These are phyloP conservation scores for Ascochyta viciae-villosae DNA, from an alignment of 2,329 filamentous ascomycete species.

Conservation along the genomic window DNA sequence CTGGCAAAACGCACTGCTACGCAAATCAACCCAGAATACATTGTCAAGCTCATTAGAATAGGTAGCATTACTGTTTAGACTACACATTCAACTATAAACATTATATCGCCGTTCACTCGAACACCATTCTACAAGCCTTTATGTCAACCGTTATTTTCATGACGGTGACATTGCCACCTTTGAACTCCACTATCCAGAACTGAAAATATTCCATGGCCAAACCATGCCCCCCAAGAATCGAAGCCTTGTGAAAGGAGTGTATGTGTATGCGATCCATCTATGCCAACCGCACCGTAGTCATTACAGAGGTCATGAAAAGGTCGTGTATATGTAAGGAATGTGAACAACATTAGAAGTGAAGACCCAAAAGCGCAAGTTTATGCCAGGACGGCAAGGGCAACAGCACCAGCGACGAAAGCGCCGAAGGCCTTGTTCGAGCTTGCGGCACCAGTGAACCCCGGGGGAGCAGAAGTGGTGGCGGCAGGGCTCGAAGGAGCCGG, in stretches of 20 bases:
- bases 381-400: constrained; percentile 29
- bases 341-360: constrained; percentile 3
- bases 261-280: constrained; percentile 15
- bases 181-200: constrained; percentile 10
- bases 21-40: not conserved
- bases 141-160: not conserved
- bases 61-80: constrained; percentile 10
- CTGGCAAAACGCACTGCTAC: too few relatives aligned
- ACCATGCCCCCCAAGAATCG: constrained; percentile 13
- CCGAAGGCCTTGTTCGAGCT: constrained; percentile 32
- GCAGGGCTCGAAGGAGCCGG: constrained; percentile 14
- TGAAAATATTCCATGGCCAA: constrained; percentile 10
- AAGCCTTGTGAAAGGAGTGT: constrained; percentile 15
- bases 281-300: constrained; percentile 7
- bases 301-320: constrained; percentile 11
- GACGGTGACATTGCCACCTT: not conserved
- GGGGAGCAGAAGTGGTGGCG: constrained; percentile 14
- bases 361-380: constrained; percentile 13
- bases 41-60: not conserved
- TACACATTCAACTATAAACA: constrained; percentile 9
- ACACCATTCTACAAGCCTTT: constrained; percentile 10
- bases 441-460: constrained; percentile 38
- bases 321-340: constrained; percentile 16
- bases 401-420: constrained; percentile 33
- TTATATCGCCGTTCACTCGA: constrained; percentile 3